Percentiles rank a stretch among this genome's conserved stretches.
phyloP scores from a whole-genome alignment of 2,329 filamentous ascomycete species.

The Pseudocercospora cruenta region DNA sequence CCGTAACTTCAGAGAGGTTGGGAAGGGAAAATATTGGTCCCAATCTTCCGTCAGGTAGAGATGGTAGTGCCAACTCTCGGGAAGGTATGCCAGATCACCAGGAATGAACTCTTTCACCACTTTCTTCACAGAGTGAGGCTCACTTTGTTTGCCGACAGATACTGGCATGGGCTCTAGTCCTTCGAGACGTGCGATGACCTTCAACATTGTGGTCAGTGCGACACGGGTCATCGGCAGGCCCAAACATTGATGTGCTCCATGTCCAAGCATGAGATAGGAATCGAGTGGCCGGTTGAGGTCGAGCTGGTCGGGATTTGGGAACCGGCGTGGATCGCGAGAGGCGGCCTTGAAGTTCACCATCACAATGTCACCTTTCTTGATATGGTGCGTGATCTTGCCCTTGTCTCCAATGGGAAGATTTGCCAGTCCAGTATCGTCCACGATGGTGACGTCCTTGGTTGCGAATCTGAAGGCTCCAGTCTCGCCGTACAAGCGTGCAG shows the following conservation, averaged over 20 bases:
- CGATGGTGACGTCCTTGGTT: conserved; percentile 39
- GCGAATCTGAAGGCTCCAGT: conserved; percentile 47
- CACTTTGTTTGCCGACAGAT: conserved; percentile 35
- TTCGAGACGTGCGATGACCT: conserved; percentile 46
- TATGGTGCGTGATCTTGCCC: conserved; percentile 30
- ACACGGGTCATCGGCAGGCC: conserved; percentile 49
- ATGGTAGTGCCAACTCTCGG: conserved; percentile 43
- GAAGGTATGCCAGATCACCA: conserved; percentile 38
- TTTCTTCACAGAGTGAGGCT: conserved; percentile 49
- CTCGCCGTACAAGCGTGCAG: conserved; percentile 48
- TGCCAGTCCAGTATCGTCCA: conserved; percentile 34
- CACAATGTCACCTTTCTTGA: conserved; percentile 45
- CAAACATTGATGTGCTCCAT: conserved; percentile 49
- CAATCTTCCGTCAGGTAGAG: conserved; percentile 53
- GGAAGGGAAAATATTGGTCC: conserved; percentile 53
- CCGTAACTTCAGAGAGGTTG: conserved; percentile 44
- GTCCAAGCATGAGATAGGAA: conserved; percentile 50
- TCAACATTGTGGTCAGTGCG: conserved; percentile 51
- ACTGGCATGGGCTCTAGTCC: conserved; percentile 45
- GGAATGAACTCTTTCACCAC: conserved; percentile 42
- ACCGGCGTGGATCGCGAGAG: conserved; percentile 45
- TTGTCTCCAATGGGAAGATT: conserved; percentile 19
- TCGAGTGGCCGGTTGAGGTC: conserved; percentile 45
- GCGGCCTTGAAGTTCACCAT: conserved; percentile 50
- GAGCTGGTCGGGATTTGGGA: conserved; percentile 47